Evolutionary conservation across 441 rosid genomes (phyloP), one percentile per base, ranked within the genome.

Genomic region (Syzygium malaccense): DNA sequence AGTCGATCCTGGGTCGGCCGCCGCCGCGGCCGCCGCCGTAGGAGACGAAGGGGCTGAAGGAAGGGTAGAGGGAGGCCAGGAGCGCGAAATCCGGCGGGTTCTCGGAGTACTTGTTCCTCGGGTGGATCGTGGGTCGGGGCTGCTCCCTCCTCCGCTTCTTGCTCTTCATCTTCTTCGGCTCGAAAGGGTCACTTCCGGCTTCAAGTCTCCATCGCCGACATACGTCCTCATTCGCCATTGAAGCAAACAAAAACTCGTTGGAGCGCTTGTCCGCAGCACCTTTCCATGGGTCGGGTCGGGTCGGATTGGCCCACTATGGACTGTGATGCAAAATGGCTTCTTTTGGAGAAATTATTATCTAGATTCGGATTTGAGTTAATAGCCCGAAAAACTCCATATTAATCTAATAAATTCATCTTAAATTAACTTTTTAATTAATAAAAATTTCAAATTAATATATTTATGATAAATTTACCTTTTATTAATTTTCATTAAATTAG

Each of bases 31-130:
- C 93, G 55, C 94, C 93, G 84, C 94, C 91, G 93, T 93, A 94
- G 92, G 90, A 94, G 66, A 97, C 97, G 87, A 88, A 97, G 87
- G 96, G 94, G 62, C 95, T 88, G 92, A 97, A 96, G 55, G 98
- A 94, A 84, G 97, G 93, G 92, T 98, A 96, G 13, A 94, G 93
- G 90, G 97, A 96, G 56, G 97, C 98, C 53, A 98, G 89, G 26
- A 88, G 93, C 60, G 95, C 89, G 85, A 98, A 98, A 88, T 97
- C 98, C 4, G 99, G 99, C 4, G 99, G 96, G 64, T 91, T 95
- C 17, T 95, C 96, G 30, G 98, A 93, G 92, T 96, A 97, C 84
- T 92, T 95, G 93, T 94, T 98, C 33, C 85, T 91, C 1, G 97
- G 97, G 66, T 95, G 96, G 90, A 92, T 95, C 25, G 94, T 93